Percentiles rank a stretch among this genome's conserved stretches.
Evolutionary conservation across 768 basidiomycete species (phyloP).

Genomic region (Rhizopogon sp.): DNA sequence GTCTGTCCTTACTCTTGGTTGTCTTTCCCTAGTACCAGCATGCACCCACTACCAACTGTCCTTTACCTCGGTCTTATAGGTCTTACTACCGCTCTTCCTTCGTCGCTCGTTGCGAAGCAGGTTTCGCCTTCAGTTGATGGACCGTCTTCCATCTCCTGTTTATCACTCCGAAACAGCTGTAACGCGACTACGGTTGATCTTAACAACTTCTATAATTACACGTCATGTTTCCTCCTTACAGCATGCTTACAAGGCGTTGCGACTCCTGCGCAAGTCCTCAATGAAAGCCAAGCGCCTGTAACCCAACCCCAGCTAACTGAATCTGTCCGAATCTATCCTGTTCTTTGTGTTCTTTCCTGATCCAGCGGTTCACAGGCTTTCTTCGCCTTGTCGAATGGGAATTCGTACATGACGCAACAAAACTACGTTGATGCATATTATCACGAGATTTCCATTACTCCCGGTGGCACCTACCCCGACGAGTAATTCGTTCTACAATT

Average conservation of each 20-base stretch:
- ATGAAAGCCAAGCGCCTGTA: constrained; percentile 5
- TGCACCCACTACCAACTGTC: not conserved
- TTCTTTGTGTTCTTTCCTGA: not conserved
- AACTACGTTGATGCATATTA: constrained; percentile 20
- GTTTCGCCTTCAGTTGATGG: constrained; percentile 5
- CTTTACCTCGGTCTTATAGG: constrained; percentile 3
- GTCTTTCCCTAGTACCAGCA: not conserved
- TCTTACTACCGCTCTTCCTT: not conserved
- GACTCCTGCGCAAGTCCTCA: constrained; percentile 8
- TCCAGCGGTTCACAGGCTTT: constrained; percentile 8
- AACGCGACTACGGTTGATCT: constrained; percentile 13
- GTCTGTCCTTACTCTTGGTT: not conserved
- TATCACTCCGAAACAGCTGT: constrained; percentile 15
- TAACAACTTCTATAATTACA: constrained; percentile 14
- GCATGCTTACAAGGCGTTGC: constrained; percentile 1
- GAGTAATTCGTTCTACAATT: constrained; percentile 4
- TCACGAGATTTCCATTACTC: constrained; percentile 12
- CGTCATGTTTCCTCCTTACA: constrained; percentile 16
- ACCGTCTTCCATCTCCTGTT: constrained; percentile 3
- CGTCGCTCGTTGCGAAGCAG: constrained; percentile 8
- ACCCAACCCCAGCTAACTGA: constrained; percentile 14
- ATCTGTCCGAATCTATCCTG: constrained; percentile 2
- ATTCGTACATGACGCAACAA: constrained; percentile 14
- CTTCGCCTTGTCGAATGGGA: constrained; percentile 14
- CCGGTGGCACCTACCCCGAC: constrained; percentile 13